Evolutionary conservation across 2,329 filamentous ascomycete genomes (phyloP).

Genomic region (Clarireedia homoeocarpa): DNA sequence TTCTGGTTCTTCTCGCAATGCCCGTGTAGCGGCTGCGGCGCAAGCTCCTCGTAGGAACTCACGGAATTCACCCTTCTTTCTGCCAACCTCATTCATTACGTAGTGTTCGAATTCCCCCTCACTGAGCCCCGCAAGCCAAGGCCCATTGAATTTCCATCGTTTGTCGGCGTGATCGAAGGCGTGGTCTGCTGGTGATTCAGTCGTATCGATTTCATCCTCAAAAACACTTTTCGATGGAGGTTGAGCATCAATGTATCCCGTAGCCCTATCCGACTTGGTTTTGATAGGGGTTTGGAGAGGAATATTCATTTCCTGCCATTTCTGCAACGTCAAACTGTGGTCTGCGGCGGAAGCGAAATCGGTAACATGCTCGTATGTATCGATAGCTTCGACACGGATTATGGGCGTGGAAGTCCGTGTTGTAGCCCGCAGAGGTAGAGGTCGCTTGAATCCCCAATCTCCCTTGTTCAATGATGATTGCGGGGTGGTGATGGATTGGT

Average conservation of each 20-base stretch:
- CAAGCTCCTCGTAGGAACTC: constrained; percentile 37
- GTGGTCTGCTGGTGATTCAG: constrained; percentile 29
- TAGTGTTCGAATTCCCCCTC: constrained; percentile 53
- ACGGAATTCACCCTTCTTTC: constrained; percentile 46
- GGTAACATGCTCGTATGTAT: constrained; percentile 81
- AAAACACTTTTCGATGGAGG: constrained; percentile 45
- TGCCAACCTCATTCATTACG: constrained; percentile 45
- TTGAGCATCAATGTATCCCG: not conserved
- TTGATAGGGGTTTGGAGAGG: constrained; percentile 51
- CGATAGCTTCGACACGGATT: constrained; percentile 68
- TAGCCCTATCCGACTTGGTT: not conserved
- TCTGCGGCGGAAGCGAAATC: constrained; percentile 80
- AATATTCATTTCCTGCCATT: constrained; percentile 77
- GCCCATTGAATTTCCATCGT: constrained; percentile 60
- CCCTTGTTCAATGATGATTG: constrained; percentile 63
- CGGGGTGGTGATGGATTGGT: constrained; percentile 75
- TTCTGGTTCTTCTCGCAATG: constrained; percentile 33
- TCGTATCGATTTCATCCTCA: constrained; percentile 49
- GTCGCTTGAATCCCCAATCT: constrained; percentile 89
- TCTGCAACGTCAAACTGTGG: constrained; percentile 70
- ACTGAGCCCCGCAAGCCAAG: constrained; percentile 56
- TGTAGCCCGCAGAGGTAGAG: constrained; percentile 70
- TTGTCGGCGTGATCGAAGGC: constrained; percentile 32
- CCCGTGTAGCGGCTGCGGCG: constrained; percentile 23
- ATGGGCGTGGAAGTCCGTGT: constrained; percentile 64